Conservation (phyloP, 352 stramenopile genomes). For the Pythium brachiatum region DNA sequence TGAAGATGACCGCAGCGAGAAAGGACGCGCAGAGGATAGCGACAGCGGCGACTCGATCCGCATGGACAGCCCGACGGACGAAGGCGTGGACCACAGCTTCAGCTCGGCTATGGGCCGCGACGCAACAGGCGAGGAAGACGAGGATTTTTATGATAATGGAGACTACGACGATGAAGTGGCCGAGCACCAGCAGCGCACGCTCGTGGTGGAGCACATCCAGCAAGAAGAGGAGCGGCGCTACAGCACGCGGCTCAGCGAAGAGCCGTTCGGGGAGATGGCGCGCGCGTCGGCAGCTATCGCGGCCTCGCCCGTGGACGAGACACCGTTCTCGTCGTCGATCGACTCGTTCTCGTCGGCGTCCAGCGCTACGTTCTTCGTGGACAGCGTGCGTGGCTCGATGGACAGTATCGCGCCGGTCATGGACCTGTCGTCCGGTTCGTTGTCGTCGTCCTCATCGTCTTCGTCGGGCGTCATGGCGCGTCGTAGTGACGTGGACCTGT, state of each 20-base stretch:
- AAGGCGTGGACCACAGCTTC: slow-evolving; percentile 13
- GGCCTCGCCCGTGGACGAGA: not conserved
- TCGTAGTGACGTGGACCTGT: slow-evolving; percentile 11
- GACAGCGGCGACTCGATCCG: slow-evolving; percentile 2
- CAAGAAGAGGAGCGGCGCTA: not conserved
- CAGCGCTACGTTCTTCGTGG: slow-evolving; percentile 21
- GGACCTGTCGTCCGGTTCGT: slow-evolving; percentile 17
- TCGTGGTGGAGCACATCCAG: not conserved
- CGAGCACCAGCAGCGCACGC: slow-evolving; percentile 5
- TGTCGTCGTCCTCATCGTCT: slow-evolving; percentile 6
- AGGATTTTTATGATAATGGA: slow-evolving; percentile 7
- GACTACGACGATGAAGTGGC: slow-evolving; percentile 16
- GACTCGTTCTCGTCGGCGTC: slow-evolving; percentile 14
- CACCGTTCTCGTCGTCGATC: slow-evolving; percentile 9
- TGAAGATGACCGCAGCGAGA: slow-evolving; percentile 3
- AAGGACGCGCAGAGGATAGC: not conserved
- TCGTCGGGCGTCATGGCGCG: not conserved
- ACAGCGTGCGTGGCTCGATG: slow-evolving; percentile 23
- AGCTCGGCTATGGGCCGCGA: slow-evolving; percentile 7
- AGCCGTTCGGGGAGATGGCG: slow-evolving; percentile 8
- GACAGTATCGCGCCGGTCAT: slow-evolving; percentile 22
- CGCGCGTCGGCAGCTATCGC: slow-evolving; percentile 5
- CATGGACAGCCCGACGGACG: slow-evolving; percentile 3
- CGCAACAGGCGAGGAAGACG: slow-evolving; percentile 5
- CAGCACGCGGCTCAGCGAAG: slow-evolving; percentile 12